phyloP scores from a whole-genome alignment of 345 rosid species.

The Aurinia saxatilis region DNA sequence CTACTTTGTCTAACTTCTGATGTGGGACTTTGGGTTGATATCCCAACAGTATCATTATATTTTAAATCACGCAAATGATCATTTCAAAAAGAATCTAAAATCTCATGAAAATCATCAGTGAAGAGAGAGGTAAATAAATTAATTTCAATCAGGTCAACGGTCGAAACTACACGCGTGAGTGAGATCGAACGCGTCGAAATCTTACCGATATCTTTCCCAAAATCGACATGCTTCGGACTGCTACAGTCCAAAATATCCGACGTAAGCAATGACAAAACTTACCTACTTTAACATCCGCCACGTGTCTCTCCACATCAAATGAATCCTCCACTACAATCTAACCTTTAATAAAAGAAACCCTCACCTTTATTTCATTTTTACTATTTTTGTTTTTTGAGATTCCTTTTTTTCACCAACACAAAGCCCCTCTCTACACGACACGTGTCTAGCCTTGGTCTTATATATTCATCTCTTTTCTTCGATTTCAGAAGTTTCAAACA shows the following conservation, averaged over 20 bases:
- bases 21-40: too few relatives aligned
- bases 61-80: too few relatives aligned
- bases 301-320: conserved; percentile 38
- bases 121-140: too few relatives aligned
- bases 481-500: conserved; percentile 57
- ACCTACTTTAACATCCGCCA: conserved; percentile 32
- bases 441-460: conserved; percentile 34
- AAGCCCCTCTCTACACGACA: conserved; percentile 14
- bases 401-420: conserved; percentile 8
- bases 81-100: too few relatives aligned
- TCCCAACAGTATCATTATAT: too few relatives aligned
- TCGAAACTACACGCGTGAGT: conserved; percentile 16
- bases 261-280: conserved; percentile 91
- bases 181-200: conserved; percentile 17
- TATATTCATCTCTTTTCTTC: conserved; percentile 40
- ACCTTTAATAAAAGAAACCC: conserved; percentile 11
- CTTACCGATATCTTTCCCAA: conserved; percentile 5
- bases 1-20: too few relatives aligned
- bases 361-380: conserved; percentile 14
- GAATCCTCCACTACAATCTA: conserved; percentile 8
- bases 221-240: conserved; percentile 20
- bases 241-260: conserved; percentile 55
- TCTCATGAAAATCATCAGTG: too few relatives aligned
- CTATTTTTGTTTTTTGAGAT: conserved; percentile 10
- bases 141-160: conserved; percentile 18